Percentiles rank a stretch among this genome's conserved stretches.
phyloP scores from a whole-genome alignment of 352 stramenopile species.

The Pythium brachiatum region DNA sequence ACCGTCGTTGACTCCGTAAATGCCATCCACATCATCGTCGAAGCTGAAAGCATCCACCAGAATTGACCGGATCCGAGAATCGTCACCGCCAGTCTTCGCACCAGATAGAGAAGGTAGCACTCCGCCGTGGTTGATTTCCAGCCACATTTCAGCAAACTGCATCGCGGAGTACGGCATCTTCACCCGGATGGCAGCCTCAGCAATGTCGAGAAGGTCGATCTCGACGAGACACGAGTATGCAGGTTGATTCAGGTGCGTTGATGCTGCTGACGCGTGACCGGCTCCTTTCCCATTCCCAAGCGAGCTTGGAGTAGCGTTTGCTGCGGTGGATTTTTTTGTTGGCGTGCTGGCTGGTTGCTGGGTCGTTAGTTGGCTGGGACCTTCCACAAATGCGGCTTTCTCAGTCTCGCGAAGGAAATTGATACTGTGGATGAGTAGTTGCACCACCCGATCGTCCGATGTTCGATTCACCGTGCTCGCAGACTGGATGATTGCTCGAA shows the following conservation, averaged over 20 bases:
- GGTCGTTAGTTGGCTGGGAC: slow-evolving; percentile 32
- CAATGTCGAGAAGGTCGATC: slow-evolving; percentile 61
- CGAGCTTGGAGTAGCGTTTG: background rate
- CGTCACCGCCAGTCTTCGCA: slow-evolving; percentile 21
- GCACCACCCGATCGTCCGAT: slow-evolving; percentile 35
- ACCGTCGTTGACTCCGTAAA: slow-evolving; percentile 81
- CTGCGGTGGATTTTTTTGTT: background rate
- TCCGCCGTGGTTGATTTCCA: slow-evolving; percentile 57
- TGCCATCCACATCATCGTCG: slow-evolving; percentile 62
- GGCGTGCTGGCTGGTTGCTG: slow-evolving; percentile 1
- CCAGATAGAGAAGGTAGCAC: slow-evolving; percentile 42
- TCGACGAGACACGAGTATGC: slow-evolving; percentile 64
- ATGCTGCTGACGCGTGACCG: background rate
- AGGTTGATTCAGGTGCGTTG: slow-evolving; percentile 23
- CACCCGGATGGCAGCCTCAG: slow-evolving; percentile 53
- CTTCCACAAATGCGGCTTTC: slow-evolving; percentile 69
- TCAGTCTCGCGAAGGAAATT: slow-evolving; percentile 81
- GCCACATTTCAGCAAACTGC: slow-evolving; percentile 88
- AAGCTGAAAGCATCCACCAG: slow-evolving; percentile 64
- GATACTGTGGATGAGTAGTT: slow-evolving; percentile 74
- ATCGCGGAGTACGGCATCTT: slow-evolving; percentile 89
- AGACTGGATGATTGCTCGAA: slow-evolving; percentile 37
- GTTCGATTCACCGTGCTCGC: background rate
- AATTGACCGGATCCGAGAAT: slow-evolving; percentile 39
- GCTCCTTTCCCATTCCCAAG: background rate